Evolutionary conservation across 495 filamentous ascomycete species (phyloP).

Genomic region (Penicillium pulvis): DNA sequence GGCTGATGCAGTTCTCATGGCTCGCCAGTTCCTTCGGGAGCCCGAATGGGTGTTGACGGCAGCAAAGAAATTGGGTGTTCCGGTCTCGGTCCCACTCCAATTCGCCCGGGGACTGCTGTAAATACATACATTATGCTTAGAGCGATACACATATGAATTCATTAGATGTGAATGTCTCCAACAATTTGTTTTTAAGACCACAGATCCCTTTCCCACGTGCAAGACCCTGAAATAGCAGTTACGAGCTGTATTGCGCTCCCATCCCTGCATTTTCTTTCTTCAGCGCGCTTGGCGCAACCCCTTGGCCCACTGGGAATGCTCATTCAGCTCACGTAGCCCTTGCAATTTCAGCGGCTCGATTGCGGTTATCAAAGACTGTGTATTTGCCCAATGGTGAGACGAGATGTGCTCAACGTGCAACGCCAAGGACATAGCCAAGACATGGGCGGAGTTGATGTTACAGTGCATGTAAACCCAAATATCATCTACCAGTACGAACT

Average conservation of each 20-base stretch:
- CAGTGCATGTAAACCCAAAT: neutral
- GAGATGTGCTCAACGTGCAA: conserved; percentile 15
- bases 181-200: no score
- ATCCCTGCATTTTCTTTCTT: neutral
- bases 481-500: conserved; percentile 3
- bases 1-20: conserved; percentile 66
- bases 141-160: neutral
- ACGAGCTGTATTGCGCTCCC: no score
- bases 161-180: no score
- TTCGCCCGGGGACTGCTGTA: conserved; percentile 34
- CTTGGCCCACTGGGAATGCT: neutral
- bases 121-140: neutral
- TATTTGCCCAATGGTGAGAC: neutral
- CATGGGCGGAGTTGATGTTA: conserved; percentile 16
- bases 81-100: conserved; percentile 58
- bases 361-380: neutral
- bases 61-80: conserved; percentile 60
- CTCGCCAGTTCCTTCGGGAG: conserved; percentile 65
- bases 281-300: neutral
- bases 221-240: no score
- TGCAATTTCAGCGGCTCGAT: neutral
- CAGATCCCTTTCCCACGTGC: no score
- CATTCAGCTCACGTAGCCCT: neutral
- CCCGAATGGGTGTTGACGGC: conserved; percentile 65
- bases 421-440: conserved; percentile 24